Conservation (phyloP, 371 early-diverging fungal genomes). For the Capillidium rhysosporum region DNA sequence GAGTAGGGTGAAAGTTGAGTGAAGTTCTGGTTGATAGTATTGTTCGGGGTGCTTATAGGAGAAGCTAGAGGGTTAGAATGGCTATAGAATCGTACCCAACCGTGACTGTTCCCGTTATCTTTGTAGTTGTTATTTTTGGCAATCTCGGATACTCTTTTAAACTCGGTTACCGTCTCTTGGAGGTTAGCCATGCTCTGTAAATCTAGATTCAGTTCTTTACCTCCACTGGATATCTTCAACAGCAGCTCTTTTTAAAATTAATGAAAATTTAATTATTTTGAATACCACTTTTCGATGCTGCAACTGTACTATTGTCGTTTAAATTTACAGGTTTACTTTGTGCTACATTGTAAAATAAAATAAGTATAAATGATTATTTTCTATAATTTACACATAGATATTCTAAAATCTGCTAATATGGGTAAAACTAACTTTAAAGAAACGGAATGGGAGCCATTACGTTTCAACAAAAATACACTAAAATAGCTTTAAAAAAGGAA, state of each 20-base stretch:
- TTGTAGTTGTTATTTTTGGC: neutral
- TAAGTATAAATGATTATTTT: neutral
- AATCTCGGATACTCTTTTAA: neutral
- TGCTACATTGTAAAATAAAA: slow-evolving; percentile 8
- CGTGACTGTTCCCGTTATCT: slow-evolving; percentile 15
- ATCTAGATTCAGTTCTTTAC: neutral
- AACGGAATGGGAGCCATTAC: slow-evolving; percentile 12
- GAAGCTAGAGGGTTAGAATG: neutral
- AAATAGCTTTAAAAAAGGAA: neutral
- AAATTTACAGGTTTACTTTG: slow-evolving; percentile 18
- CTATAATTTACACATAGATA: slow-evolving; percentile 17
- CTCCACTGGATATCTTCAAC: neutral
- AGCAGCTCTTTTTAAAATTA: neutral
- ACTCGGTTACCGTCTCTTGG: no score
- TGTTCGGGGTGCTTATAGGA: neutral
- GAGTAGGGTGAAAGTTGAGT: neutral
- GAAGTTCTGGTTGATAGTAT: neutral
- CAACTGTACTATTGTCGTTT: slow-evolving; percentile 11
- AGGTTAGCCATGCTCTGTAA: neutral
- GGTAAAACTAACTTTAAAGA: slow-evolving; percentile 16
- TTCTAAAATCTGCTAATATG: slow-evolving; percentile 19
- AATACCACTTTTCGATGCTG: slow-evolving; percentile 10
- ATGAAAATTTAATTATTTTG: neutral
- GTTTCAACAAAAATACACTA: slow-evolving; percentile 19
- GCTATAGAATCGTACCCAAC: slow-evolving; percentile 18